Conservation (phyloP, 1,139 yeast genomes). For the Lodderomyces jiufengensis region DNA sequence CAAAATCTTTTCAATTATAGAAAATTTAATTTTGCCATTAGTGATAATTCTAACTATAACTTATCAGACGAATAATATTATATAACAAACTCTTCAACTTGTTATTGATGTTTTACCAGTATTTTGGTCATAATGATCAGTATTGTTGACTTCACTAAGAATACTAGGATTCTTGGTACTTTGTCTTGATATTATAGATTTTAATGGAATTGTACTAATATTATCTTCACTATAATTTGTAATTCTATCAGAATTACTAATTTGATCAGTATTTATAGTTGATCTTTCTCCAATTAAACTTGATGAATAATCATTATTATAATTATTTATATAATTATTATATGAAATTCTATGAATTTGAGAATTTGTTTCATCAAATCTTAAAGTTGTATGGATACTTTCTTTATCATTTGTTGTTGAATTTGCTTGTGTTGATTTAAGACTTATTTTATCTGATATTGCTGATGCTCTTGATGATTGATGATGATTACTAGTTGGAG, state of each 20-base stretch:
- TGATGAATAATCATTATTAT: neutral
- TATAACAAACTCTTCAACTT: no score
- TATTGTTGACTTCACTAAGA: slow-evolving; percentile 37
- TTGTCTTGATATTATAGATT: slow-evolving; percentile 48
- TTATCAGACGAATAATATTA: no score
- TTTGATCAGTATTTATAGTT: neutral
- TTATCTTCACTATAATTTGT: slow-evolving; percentile 19
- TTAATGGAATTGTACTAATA: slow-evolving; percentile 50
- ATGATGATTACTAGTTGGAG: no score
- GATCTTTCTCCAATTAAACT: neutral
- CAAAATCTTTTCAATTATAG: no score
- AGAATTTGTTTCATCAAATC: neutral
- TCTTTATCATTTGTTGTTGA: neutral
- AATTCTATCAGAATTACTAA: neutral
- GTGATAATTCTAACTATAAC: no score
- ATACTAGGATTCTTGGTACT: slow-evolving; percentile 45
- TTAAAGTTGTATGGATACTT: neutral
- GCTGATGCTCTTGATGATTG: no score
- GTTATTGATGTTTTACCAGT: no score
- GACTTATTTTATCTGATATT: no score
- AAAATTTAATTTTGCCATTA: no score
- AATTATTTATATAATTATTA: no score
- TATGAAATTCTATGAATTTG: neutral
- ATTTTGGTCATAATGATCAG: no score
- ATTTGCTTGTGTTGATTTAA: no score